These are phyloP conservation scores for Microsporum audouinii DNA, from an alignment of 2,329 filamentous ascomycete species.

Conservation along the genomic window DNA sequence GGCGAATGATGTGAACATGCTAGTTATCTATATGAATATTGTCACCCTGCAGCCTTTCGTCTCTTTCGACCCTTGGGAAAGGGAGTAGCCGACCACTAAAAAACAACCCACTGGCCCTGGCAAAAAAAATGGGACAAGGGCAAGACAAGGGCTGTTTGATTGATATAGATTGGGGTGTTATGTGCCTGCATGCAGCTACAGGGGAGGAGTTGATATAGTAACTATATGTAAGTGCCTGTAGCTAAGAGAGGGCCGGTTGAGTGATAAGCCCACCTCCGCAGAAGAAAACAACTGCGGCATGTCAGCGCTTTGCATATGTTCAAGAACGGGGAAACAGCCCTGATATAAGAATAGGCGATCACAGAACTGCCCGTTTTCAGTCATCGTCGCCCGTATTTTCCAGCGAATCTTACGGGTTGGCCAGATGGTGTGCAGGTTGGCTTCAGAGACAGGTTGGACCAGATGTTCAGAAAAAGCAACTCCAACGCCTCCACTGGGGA, in stretches of 20 bases:
- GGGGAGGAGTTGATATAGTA: not conserved
- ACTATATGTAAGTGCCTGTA: not conserved
- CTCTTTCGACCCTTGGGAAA: not conserved
- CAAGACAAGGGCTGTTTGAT: not conserved
- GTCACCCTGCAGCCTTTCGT: not conserved
- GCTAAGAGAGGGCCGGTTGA: not conserved
- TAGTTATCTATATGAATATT: not conserved
- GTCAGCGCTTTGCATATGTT: not conserved
- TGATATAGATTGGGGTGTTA: constrained; percentile 1
- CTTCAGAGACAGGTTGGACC: not conserved
- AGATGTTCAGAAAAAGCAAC: constrained; percentile 1
- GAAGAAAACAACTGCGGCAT: not conserved
- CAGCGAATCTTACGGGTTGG: constrained; percentile 1
- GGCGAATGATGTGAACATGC: not conserved
- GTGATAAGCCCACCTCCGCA: not conserved
- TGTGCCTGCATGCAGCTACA: constrained; percentile 2
- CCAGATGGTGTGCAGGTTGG: not conserved
- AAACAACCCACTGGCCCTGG: not conserved
- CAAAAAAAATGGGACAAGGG: not conserved
- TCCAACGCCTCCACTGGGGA: not conserved
- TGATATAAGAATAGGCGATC: not conserved
- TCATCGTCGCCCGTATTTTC: constrained; percentile 1
- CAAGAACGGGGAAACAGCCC: not conserved
- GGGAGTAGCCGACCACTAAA: not conserved
- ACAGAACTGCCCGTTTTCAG: not conserved